Base-by-base conservation (phyloP, 768 basidiomycete species). In the Trichaptum fuscoviolaceum region DNA sequence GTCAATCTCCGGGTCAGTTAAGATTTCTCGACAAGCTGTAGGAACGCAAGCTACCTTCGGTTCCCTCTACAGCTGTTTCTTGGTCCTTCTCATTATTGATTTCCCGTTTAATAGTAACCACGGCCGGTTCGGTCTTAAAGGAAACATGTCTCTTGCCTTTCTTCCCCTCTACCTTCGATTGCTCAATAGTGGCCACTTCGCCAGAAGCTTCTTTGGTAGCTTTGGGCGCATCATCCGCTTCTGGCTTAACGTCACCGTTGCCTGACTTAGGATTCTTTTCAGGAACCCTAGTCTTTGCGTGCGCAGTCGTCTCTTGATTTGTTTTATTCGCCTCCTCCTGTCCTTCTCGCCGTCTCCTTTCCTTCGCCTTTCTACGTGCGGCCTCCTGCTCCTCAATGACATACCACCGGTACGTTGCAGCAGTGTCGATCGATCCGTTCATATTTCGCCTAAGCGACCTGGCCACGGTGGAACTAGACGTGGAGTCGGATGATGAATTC, bases 71-170 rank as follows among this genome's bases (percentile, higher is more conserved):
- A 52, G 15, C 6, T 4, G 42, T 20, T 65, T 77, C 76, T 57
- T 74, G 77, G 57, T 74, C 75, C 58, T 73, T 71, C 65, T 75
- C 77, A 23, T 74, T 66, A 35, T 74, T 76, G 20, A 77, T 71
- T 66, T 81, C 76, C 27, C 74, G 75, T 34, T 82, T 78, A 67
- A 83, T 82, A n/a, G 82, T 78, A 26, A 81, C 76, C 12, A 83
- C 81, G 52, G 81, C 85, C 24, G 87, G 84, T 72, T 87, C 79
- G 62, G 89, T 83, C 69, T 92, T 84, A 70, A 92, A 92, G 9
- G 88, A 90, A 34, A 92, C 88, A 74, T 86, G 90, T 67, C 85
- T 80, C 75, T 87, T 90, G 63, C 81, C 77, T 79, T 79, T 89
- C 76, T 70, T 71, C 74, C 66, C 70, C 74, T 66, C 74, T 77